A percentile compares a stretch with the other conserved stretches of the same genome.
Evolutionary conservation across 192 early-diverging fungal genomes (phyloP).

Genomic region (Rhizophagus sp.): DNA sequence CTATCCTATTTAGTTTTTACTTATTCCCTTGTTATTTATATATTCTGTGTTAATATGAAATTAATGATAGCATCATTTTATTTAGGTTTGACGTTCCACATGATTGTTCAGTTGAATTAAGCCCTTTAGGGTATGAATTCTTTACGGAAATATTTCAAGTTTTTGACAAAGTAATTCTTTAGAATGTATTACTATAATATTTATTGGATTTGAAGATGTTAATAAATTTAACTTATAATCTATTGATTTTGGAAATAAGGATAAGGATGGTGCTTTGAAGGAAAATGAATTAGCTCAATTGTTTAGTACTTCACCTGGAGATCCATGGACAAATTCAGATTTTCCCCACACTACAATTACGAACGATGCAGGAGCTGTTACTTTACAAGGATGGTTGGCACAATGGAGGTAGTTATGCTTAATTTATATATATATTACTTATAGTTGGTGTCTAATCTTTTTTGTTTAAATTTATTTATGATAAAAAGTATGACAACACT

Average conservation of each 20-base stretch:
- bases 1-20: slow-evolving; percentile 2
- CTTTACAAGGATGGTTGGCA: slow-evolving; percentile 96
- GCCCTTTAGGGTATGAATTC: slow-evolving; percentile 91
- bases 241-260: slow-evolving; percentile 43
- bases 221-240: background rate
- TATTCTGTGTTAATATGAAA: slow-evolving; percentile 1
- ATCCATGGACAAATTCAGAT: slow-evolving; percentile 88
- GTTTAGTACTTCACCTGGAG: slow-evolving; percentile 85
- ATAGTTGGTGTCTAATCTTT: background rate
- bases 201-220: background rate
- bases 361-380: slow-evolving; percentile 85
- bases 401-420: slow-evolving; percentile 82
- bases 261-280: slow-evolving; percentile 95
- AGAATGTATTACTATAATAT: background rate
- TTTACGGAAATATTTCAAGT: slow-evolving; percentile 92
- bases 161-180: slow-evolving; percentile 74
- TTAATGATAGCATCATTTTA: background rate
- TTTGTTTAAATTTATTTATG: background rate
- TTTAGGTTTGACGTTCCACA: slow-evolving; percentile 79
- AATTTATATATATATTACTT: background rate
- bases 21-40: background rate
- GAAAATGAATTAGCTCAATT: slow-evolving; percentile 79
- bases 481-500: slow-evolving; percentile 90
- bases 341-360: slow-evolving; percentile 92
- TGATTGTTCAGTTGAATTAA: slow-evolving; percentile 94